A percentile compares a stretch with the other conserved stretches of the same genome.
phyloP scores from a whole-genome alignment of 2,329 filamentous ascomycete genomes.

The Fusarium veterinarium region DNA sequence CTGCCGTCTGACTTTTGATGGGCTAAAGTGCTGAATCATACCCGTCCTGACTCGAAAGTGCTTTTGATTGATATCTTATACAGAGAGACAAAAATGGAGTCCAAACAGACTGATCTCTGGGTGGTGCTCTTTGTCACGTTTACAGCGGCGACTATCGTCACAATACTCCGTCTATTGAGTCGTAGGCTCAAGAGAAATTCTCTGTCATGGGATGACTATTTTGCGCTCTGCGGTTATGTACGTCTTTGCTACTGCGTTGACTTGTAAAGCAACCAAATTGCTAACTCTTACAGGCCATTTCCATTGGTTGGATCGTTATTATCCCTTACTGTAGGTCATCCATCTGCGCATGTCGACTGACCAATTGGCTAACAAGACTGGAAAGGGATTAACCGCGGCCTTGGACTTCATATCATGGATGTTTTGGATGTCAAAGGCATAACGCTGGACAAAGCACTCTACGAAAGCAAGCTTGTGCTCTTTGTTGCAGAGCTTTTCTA shows the following conservation, averaged over 20 bases:
- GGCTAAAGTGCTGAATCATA: neutral
- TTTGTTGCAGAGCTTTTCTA: slow-evolving; percentile 45
- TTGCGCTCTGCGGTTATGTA: slow-evolving; percentile 33
- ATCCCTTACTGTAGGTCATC: slow-evolving; percentile 25
- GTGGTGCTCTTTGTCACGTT: slow-evolving; percentile 29
- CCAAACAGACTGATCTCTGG: slow-evolving; percentile 27
- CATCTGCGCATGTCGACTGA: neutral
- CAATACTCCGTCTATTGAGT: slow-evolving; percentile 22
- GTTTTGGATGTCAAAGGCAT: slow-evolving; percentile 4
- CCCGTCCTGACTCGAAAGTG: neutral
- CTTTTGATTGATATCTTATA: neutral
- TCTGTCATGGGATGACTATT: slow-evolving; percentile 34
- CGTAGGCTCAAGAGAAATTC: slow-evolving; percentile 22
- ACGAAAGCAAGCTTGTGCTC: slow-evolving; percentile 18
- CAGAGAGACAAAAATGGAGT: slow-evolving; percentile 7
- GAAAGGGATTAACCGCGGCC: slow-evolving; percentile 29
- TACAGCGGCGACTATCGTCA: slow-evolving; percentile 24
- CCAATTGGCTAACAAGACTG: neutral
- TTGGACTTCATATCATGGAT: slow-evolving; percentile 28
- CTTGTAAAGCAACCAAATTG: neutral
- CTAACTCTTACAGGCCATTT: slow-evolving; percentile 19
- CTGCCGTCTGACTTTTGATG: neutral
- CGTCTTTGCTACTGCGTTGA: neutral
- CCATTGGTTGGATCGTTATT: slow-evolving; percentile 30
- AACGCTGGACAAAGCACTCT: neutral